phyloP scores from a whole-genome alignment of 306 rosid species.

The Neltuma alba region DNA sequence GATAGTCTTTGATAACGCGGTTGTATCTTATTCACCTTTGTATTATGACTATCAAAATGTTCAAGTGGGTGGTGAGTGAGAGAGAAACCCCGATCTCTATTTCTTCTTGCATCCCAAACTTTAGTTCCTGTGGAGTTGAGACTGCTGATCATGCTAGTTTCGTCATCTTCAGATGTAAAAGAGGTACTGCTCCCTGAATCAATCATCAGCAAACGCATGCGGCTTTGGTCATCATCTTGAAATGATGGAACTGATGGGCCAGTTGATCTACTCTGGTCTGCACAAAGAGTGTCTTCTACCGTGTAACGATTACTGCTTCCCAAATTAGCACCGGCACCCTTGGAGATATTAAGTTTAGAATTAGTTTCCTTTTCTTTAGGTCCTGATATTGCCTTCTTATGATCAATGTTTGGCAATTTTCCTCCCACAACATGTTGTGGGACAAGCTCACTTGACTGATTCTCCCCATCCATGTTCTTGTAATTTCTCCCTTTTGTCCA shows the following conservation, averaged over 20 bases:
- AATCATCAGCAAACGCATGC: constrained; percentile 40
- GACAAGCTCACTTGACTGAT: constrained; percentile 52
- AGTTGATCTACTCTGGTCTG: constrained; percentile 43
- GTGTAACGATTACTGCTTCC: constrained; percentile 44
- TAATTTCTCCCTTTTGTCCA: constrained; percentile 92
- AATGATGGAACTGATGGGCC: constrained; percentile 40
- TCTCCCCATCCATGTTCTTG: constrained; percentile 58
- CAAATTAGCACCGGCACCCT: constrained; percentile 41
- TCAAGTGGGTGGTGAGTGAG: constrained; percentile 95
- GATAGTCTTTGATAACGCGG: constrained; percentile 48
- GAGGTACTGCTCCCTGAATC: constrained; percentile 79
- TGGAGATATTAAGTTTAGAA: constrained; percentile 48
- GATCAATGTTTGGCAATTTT: constrained; percentile 47
- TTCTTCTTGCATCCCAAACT: constrained; percentile 94
- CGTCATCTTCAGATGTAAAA: constrained; percentile 86
- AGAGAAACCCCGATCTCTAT: constrained; percentile 65
- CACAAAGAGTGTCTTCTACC: constrained; percentile 38
- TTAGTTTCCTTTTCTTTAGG: constrained; percentile 47
- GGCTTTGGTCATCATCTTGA: constrained; percentile 53
- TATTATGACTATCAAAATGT: constrained; percentile 51
- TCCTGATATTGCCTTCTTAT: constrained; percentile 44
- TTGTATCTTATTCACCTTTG: constrained; percentile 60
- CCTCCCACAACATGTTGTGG: constrained; percentile 45
- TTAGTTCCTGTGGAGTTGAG: constrained; percentile 89
- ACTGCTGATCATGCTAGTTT: constrained; percentile 64